Conservation (phyloP, 345 rosid genomes). For the Eucalyptus cloeziana region DNA sequence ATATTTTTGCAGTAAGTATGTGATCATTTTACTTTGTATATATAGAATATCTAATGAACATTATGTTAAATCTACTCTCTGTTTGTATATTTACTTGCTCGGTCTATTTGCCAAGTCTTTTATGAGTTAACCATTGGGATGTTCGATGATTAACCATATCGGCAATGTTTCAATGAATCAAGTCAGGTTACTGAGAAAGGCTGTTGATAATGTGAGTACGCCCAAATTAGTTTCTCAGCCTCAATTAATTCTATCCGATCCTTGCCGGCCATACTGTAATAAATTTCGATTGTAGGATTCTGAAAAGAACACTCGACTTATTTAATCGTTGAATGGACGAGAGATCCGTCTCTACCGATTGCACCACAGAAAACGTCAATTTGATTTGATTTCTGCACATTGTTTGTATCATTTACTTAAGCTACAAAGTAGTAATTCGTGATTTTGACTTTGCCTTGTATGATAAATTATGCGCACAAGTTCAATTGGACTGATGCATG, state of each 20-base stretch:
- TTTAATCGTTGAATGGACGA: conserved; percentile 23
- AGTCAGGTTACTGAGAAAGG: conserved; percentile 16
- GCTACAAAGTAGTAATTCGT: neutral
- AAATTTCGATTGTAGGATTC: conserved; percentile 20
- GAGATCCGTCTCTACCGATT: neutral
- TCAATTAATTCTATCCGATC: neutral
- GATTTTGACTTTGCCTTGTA: neutral
- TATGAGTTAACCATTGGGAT: neutral
- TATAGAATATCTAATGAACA: neutral
- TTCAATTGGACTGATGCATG: neutral
- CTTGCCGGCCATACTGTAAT: neutral
- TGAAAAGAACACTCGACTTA: conserved; percentile 32
- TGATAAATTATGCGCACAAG: neutral
- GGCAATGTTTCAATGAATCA: conserved; percentile 24
- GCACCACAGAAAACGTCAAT: neutral
- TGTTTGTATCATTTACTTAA: neutral
- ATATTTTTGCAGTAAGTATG: neutral
- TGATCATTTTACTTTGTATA: neutral
- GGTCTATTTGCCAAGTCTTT: neutral
- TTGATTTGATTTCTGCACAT: neutral
- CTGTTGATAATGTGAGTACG: neutral
- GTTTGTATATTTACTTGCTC: neutral
- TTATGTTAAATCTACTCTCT: neutral
- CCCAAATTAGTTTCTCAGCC: neutral
- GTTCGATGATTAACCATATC: conserved; percentile 4